Evolutionary conservation across 75 land plant species (phyloP), one percentile per base, ranked within the genome.

Genomic region (Pinus albicaulis): DNA sequence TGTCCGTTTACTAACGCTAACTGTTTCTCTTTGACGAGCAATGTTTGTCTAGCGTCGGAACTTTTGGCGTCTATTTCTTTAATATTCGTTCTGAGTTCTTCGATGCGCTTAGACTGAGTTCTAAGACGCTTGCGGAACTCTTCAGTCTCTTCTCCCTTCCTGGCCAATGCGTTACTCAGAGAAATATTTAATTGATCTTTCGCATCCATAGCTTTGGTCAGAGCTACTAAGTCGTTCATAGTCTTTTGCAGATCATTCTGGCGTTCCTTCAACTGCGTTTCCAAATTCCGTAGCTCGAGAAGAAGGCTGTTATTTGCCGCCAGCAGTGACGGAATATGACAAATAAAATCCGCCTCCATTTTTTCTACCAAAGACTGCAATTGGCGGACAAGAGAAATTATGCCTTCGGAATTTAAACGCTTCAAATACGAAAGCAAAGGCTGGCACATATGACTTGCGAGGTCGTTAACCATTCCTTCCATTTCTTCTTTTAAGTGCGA

Each of bases 381-480:
- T 55, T 72, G 74, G 44, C 74, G 57, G 31, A 72, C 74, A 0
- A 72, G 26, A 55, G 74, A 24, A 26, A 55, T 26, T 23, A 72
- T 53, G 55, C 74, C 74, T 55, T 72, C 34, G 34, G 57, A 72
- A 52, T 48, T 72, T 26, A 72, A 48, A 2, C 8, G 57, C n/a
- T 72, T 72, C 74, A 72, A 13, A 48, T 72, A 72, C 28, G 57
- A 52, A 24, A 72, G 6, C 57, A 72, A 53, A 24, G 74, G 74
- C 57, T 72, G 22, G 56, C 74, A 48, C 31, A 72, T 72, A 12
- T 72, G 74, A 55, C 34, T 72, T 55, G 74, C 74, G 4, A 72
- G 74, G 23, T 72, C 57, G 53, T 72, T 53, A 48, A 72, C 13
- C 73, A 72, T 48, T 13, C 8, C 73, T 52, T 72, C 73, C 73